Evolutionary conservation across 2,329 filamentous ascomycete species (phyloP), one percentile per base, ranked within the genome.

Genomic region (Alternaria ventricosa): DNA sequence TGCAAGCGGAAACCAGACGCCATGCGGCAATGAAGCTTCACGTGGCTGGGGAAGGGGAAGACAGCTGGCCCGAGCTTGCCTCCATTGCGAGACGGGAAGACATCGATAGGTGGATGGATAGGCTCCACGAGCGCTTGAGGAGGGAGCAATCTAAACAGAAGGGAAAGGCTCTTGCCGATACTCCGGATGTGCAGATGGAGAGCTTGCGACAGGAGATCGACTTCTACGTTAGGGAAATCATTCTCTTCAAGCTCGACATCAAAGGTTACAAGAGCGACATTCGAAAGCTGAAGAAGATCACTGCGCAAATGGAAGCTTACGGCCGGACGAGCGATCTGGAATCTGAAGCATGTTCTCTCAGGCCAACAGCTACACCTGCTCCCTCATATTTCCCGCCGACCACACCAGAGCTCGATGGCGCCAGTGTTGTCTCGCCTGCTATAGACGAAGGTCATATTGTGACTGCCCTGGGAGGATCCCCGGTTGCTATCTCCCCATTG

Each of bases 231-330:
- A 71, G 80, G n/a, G 83, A 85, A 51, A 84, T 84, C 57, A 80
- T 84, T 23, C 77, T 82, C 54, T 84, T 83, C 74, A 85, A 84
- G 68, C 78, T 84, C 28, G 83, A 86, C 56, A 78, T 84, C 56
- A 80, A 78, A 55, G 81, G 81, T 15, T 85, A 84, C 72, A 83
- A 81, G 66, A 75, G 73, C 22, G 77, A 80, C 36, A 78, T 79
- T 58, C 79, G 75, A 59, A 79, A 78, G 54, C 65, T 79, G 36
- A 78, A 78, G 44, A 71, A 65, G 43, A 66, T 74, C 11, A 73
- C 69, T 23, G 57, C 70, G 2, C 70, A 72, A n/a, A 64, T 74
- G 33, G 68, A 71, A 30, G 70, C 55, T 41, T 72, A 70, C 55
- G 72, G 68, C 23, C 69, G 65, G 46, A 54, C 68, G 10, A 69